These are phyloP conservation scores for Allomyces macrogynus DNA, from an alignment of 192 early-diverging fungal species.

Conservation along the genomic window DNA sequence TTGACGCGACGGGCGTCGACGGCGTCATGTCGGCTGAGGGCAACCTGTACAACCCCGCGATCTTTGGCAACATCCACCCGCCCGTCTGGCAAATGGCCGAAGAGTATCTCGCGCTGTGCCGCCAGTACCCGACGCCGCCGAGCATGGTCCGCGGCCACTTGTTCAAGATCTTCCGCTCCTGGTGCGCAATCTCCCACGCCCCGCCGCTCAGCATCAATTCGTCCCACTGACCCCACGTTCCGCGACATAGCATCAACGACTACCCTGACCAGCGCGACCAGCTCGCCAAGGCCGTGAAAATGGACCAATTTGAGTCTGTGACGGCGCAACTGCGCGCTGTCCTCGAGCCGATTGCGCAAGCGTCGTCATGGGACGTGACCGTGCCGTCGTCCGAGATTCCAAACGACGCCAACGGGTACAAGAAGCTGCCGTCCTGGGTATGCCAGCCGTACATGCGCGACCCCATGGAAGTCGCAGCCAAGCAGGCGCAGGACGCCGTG, in stretches of 20 bases:
- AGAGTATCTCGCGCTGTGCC: constrained; percentile 79
- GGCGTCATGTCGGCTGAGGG: constrained; percentile 90
- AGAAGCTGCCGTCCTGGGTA: constrained; percentile 43
- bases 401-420: constrained; percentile 27
- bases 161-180: constrained; percentile 71
- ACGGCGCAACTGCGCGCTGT: constrained; percentile 32
- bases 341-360: constrained; percentile 35
- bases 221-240: too few relatives aligned
- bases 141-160: constrained; percentile 62
- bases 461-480: neutral
- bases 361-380: constrained; percentile 21
- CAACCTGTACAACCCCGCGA: constrained; percentile 67
- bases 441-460: constrained; percentile 43
- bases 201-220: too few relatives aligned
- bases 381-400: constrained; percentile 4
- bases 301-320: constrained; percentile 38
- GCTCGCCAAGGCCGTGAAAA: constrained; percentile 32
- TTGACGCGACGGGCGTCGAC: constrained; percentile 67
- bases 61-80: constrained; percentile 46
- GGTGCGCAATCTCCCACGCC: neutral
- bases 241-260: constrained; percentile 28
- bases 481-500: constrained; percentile 2
- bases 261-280: constrained; percentile 61
- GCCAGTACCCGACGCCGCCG: constrained; percentile 34
- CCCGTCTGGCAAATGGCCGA: constrained; percentile 57